phyloP scores from a whole-genome alignment of 805 yeast genomes.

The Saccharomyces mikatae region DNA sequence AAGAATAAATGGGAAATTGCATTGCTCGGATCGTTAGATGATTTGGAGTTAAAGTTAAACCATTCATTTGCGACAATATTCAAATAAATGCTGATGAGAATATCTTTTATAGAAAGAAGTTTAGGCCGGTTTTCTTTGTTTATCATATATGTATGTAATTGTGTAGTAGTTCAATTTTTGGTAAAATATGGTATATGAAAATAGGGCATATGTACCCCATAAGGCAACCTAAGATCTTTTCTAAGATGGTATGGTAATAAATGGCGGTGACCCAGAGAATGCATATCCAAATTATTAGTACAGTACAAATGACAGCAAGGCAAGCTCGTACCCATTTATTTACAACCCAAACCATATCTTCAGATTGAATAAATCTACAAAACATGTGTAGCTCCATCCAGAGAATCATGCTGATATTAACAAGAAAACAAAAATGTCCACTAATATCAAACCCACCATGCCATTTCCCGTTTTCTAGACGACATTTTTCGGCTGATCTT shows the following conservation, averaged over 20 bases:
- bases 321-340: conserved; percentile 5
- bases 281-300: conserved; percentile 45
- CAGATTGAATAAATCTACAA: conserved; percentile 6
- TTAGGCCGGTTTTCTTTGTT: background rate
- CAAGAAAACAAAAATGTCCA: conserved; percentile 44
- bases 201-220: conserved; percentile 51
- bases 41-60: conserved; percentile 12
- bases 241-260: conserved; percentile 73
- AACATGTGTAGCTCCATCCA: conserved; percentile 30
- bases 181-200: conserved; percentile 35
- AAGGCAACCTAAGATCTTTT: conserved; percentile 61
- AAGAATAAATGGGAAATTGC: conserved; percentile 8
- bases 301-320: conserved; percentile 3
- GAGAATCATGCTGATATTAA: conserved; percentile 36
- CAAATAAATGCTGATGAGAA: background rate
- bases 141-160: background rate
- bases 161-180: conserved; percentile 6
- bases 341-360: conserved; percentile 2
- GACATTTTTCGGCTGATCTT: conserved; percentile 29
- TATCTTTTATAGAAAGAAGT: background rate
- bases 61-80: conserved; percentile 4
- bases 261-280: conserved; percentile 62
- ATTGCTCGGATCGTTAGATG: conserved; percentile 20
- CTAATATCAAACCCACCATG: conserved; percentile 44
- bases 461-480: conserved; percentile 34